These are phyloP conservation scores for Hyphodiscus hymeniophilus DNA, from an alignment of 495 filamentous ascomycete species.

Conservation along the genomic window DNA sequence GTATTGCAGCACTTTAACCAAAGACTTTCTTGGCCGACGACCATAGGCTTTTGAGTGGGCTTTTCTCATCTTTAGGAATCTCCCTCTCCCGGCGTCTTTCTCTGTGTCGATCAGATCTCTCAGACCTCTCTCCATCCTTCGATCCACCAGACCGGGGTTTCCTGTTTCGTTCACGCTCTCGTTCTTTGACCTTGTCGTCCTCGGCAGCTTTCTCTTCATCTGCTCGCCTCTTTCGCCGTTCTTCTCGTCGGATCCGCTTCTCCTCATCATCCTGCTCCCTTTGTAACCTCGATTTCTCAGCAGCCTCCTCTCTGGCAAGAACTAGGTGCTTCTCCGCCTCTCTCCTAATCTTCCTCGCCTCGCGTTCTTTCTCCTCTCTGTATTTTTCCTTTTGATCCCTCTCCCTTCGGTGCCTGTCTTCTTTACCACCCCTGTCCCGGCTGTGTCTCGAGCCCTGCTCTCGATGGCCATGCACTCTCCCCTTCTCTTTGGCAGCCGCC, in stretches of 20 bases:
- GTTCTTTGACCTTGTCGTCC: neutral
- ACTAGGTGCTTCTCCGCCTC: constrained; percentile 16
- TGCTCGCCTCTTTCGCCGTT: constrained; percentile 10
- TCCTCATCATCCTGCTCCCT: constrained; percentile 20
- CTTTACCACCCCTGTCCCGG: neutral
- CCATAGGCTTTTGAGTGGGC: constrained; percentile 15
- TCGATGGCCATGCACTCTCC: neutral
- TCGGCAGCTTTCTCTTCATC: constrained; percentile 12
- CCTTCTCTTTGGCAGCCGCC: constrained; percentile 2
- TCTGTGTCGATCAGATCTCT: constrained; percentile 24
- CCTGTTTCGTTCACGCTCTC: constrained; percentile 4
- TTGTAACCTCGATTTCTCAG: constrained; percentile 6
- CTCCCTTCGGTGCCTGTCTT: constrained; percentile 3
- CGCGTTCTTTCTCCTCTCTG: constrained; percentile 13
- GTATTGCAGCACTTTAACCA: constrained; percentile 3
- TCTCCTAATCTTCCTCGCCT: constrained; percentile 9
- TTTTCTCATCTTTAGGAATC: constrained; percentile 7
- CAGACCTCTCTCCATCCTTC: neutral
- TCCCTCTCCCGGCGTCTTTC: constrained; percentile 13
- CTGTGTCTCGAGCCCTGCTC: neutral
- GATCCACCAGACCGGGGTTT: neutral
- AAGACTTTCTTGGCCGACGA: constrained; percentile 19
- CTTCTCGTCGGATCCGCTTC: constrained; percentile 10
- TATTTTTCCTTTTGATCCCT: constrained; percentile 9
- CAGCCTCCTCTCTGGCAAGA: constrained; percentile 15